Base-by-base conservation (phyloP, 2,329 filamentous ascomycete species). In the Fusarium newnesense region DNA sequence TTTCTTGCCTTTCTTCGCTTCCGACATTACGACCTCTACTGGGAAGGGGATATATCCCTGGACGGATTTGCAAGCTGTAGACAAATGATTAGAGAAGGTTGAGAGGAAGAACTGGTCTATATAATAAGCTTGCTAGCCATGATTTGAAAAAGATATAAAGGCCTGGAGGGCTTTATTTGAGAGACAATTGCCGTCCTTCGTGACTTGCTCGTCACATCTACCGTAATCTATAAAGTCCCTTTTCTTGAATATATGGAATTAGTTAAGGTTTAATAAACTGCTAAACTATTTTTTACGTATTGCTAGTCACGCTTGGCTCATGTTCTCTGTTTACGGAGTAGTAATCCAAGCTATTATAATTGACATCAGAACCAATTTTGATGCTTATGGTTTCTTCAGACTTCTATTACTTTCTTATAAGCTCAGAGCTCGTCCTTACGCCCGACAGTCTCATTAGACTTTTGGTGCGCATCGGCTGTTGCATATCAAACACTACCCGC, bases 91-190 rank as follows among this genome's bases (percentile, higher is more conserved):
- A 28, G 40, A 52, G 37, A 40, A n/a, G 24, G 34, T 40, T 39
- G 24, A 54, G 30, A 67, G 42, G 60, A 53, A 67, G 39, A 62
- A 50, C 47, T 63, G 43, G 52, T 76, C 69, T 67, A 75, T 72
- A 76, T 69, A 67, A 63, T 72, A 74, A 64, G 64, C 75, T 71
- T 68, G 65, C 66, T 64, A 50, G 67, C 50, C 57, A 64, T 46
- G 59, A 61, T 42, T 77, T 68, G 60, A 72, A 72, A 52, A 73
- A 76, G 68, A 77, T 69, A 69, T 50, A 56, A 60, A 66, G 59
- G 50, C 71, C 54, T 64, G 64, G 60, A 62, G 49, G 69, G 66
- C 59, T 69, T 34, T 16, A 28, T 57, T 37, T 70, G 63, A 26
- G 61, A 56, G 26, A 37, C 32, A 36, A 34, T 26, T 5, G 30